Base-by-base conservation (phyloP, 106 monocot species). In the Dioscorea zingiberensis region DNA sequence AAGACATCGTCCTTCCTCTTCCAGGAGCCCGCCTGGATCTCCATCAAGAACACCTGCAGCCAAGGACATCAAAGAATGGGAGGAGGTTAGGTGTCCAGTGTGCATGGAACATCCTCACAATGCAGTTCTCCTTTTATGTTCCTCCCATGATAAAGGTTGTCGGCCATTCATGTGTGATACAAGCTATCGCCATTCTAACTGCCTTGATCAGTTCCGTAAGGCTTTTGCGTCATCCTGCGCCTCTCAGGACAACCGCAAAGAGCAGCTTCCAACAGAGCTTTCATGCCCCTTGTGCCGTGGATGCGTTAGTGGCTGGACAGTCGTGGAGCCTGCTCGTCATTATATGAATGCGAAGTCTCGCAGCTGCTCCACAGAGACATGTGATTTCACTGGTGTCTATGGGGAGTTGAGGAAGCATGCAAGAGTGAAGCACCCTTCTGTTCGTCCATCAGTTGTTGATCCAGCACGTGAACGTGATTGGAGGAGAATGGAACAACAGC, bases 21-120 rank as follows among this genome's bases (percentile, higher is more conserved):
- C 78, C 25, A 59, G 45, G 58, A 32, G 26, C 21, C 16, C 64
- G 25, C 23, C 59, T 47, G 54, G 66, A 24, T 69, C 76, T 71
- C 54, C 73, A 17, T 19, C 2, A 51, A 19, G 51, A 51, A 51
- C 29, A 1, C 14, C 65, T 7, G 25, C 59, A 19, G 62, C 66
- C 46, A 71, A 70, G 55, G 83, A 88, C 27, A 63, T 75, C 9
- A 72, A 75, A 47, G 77, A 92, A 66, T 97, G 91, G 87, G 92
- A 92, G 28, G 88, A 88, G 48, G 83, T 78, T 13, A 75, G 83
- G 1, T 95, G 95, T 47, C 79, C 97, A 23, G 84, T 97, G 16
- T 92, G 92, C 77, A 88, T 92, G 91, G 97, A 97, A 27, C 85
- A 92, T 27, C 97, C 97, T 8, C 97, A 97, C 81, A 97, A 97